phyloP scores from a whole-genome alignment of 169 alveolate genomes.

The Toxoplasma gondii region DNA sequence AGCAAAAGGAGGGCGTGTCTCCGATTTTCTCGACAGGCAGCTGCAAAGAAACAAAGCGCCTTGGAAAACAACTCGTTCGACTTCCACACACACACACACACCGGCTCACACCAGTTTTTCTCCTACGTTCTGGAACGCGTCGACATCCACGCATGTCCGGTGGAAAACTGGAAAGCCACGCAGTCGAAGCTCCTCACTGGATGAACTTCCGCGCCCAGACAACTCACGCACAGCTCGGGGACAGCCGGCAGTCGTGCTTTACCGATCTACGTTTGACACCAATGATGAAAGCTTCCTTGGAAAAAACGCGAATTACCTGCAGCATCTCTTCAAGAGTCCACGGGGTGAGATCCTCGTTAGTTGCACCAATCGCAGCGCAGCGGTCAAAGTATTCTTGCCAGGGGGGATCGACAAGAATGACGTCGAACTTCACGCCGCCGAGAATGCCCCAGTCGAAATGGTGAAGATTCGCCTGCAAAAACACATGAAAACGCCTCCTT shows the following conservation, averaged over 20 bases:
- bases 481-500: background rate
- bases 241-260: no score
- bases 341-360: constrained; percentile 76
- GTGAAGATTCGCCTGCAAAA: constrained; percentile 34
- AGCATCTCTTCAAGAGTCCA: constrained; percentile 78
- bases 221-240: no score
- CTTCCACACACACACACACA: no score
- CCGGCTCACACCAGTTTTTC: no score
- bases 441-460: constrained; percentile 30
- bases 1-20: constrained; percentile 89
- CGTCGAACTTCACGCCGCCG: constrained; percentile 87
- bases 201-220: no score
- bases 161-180: no score
- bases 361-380: constrained; percentile 71
- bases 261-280: no score
- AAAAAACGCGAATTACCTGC: background rate
- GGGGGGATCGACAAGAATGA: constrained; percentile 93
- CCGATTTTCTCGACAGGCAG: constrained; percentile 88
- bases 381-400: constrained; percentile 87
- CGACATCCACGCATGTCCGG: no score
- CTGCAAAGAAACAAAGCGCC: constrained; percentile 8
- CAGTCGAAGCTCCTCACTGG: no score
- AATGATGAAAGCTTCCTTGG: no score
- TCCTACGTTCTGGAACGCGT: no score
- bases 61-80: no score